A percentile compares a stretch with the other conserved stretches of the same genome.
Evolutionary conservation across 1,139 yeast species (phyloP).

Genomic region (Magnusiomyces tetraspermus): DNA sequence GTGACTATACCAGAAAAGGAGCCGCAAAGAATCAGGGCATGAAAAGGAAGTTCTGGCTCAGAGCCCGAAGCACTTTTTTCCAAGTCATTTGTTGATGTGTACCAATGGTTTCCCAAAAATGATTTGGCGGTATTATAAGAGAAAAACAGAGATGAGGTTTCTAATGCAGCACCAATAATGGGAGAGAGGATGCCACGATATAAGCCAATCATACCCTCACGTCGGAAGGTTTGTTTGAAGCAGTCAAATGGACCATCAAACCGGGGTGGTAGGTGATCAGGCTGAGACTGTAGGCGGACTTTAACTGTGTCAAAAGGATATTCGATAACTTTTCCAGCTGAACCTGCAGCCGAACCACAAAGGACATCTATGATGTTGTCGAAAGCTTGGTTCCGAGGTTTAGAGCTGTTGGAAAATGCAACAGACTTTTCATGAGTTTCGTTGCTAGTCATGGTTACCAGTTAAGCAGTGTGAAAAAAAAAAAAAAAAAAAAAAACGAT

Average conservation of each 20-base stretch:
- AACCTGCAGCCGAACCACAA: slow-evolving; percentile 52
- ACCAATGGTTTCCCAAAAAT: slow-evolving; percentile 21
- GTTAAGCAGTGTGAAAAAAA: too few relatives aligned
- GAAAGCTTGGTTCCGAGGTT: neutral
- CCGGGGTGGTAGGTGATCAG: slow-evolving; percentile 36
- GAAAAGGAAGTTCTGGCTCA: slow-evolving; percentile 12
- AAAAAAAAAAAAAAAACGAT: too few relatives aligned
- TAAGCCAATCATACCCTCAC: slow-evolving; percentile 62
- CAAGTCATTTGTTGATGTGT: slow-evolving; percentile 1
- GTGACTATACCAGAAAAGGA: slow-evolving; percentile 78
- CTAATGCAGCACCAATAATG: slow-evolving; percentile 76
- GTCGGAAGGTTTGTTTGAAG: slow-evolving; percentile 46
- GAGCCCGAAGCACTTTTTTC: neutral
- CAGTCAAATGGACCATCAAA: slow-evolving; percentile 50
- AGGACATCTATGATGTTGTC: slow-evolving; percentile 22
- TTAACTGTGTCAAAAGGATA: slow-evolving; percentile 90
- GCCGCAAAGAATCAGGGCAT: slow-evolving; percentile 46
- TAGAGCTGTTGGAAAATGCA: too few relatives aligned
- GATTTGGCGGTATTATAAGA: slow-evolving; percentile 45
- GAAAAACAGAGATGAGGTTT: slow-evolving; percentile 64
- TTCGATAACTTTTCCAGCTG: slow-evolving; percentile 74
- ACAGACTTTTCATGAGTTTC: too few relatives aligned
- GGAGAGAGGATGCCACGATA: slow-evolving; percentile 69
- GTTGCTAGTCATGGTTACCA: too few relatives aligned
- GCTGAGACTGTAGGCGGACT: slow-evolving; percentile 74